Percentiles rank a stretch among this genome's conserved stretches.
These are phyloP conservation scores for Leishmania amazonensis DNA, from an alignment of 208 protist species.

Conservation along the genomic window DNA sequence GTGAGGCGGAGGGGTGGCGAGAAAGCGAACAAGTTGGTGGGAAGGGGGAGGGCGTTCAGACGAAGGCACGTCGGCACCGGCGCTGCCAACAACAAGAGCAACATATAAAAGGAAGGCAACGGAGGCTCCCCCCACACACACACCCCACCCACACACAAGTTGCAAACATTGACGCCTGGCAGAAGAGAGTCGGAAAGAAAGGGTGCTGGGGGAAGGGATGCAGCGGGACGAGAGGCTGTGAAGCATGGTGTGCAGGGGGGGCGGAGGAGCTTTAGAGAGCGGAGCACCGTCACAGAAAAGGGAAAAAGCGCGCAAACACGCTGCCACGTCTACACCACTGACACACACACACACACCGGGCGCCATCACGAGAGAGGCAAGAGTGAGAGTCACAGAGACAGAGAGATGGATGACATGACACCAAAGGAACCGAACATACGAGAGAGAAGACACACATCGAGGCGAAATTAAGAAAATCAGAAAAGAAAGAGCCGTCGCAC, in stretches of 20 bases:
- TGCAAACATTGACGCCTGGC: not conserved
- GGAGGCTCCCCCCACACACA: not conserved
- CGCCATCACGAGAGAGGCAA: too few relatives aligned
- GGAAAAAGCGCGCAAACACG: not conserved
- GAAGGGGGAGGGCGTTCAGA: not conserved
- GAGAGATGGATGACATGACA: not conserved
- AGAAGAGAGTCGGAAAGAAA: not conserved
- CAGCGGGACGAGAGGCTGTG: too few relatives aligned
- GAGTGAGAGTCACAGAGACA: not conserved
- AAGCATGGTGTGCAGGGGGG: too few relatives aligned
- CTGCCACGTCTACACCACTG: not conserved
- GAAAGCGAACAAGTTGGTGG: not conserved
- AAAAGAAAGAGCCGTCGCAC: not conserved
- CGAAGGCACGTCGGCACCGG: not conserved
- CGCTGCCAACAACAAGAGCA: not conserved
- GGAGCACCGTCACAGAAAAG: not conserved
- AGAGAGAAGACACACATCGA: not conserved
- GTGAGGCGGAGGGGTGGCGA: not conserved
- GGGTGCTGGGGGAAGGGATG: not conserved
- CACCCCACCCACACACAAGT: not conserved
- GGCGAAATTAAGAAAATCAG: slow-evolving; percentile 16
- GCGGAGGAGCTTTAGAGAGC: not conserved
- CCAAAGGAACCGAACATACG: not conserved
- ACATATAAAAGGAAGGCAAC: not conserved
- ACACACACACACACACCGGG: not conserved